phyloP scores from a whole-genome alignment of 192 early-diverging fungal genomes.

The Coemansia sp. region DNA sequence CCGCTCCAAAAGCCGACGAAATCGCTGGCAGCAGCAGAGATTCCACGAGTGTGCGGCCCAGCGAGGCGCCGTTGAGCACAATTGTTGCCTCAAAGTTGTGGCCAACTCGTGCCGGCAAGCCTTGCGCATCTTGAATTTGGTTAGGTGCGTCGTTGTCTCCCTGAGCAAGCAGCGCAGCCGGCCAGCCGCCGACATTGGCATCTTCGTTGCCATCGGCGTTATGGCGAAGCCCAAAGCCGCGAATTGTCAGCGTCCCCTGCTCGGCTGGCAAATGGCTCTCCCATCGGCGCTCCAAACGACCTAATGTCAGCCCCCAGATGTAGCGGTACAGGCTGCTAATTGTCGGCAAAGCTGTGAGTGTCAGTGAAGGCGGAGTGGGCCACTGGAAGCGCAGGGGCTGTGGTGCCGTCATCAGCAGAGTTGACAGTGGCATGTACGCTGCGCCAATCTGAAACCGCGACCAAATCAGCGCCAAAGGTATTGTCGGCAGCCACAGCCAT shows the following conservation, averaged over 20 bases:
- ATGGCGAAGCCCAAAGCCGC: constrained; percentile 15
- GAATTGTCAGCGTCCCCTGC: constrained; percentile 27
- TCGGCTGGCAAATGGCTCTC: constrained; percentile 43
- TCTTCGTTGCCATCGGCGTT: neutral
- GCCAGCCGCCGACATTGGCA: neutral
- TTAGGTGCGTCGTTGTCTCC: constrained; percentile 9
- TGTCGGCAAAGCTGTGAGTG: constrained; percentile 63
- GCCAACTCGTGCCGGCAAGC: constrained; percentile 11
- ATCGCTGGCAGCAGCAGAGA: constrained; percentile 67
- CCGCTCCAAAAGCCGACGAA: constrained; percentile 62
- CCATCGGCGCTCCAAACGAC: constrained; percentile 61
- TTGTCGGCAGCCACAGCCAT: constrained; percentile 61
- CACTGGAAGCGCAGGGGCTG: constrained; percentile 59
- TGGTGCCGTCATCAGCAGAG: constrained; percentile 59
- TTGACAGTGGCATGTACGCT: constrained; percentile 63
- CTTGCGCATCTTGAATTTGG: constrained; percentile 12
- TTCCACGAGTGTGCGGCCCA: constrained; percentile 64
- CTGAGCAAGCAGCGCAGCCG: neutral
- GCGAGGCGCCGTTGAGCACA: constrained; percentile 56
- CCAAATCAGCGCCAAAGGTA: constrained; percentile 63
- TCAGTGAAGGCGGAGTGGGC: constrained; percentile 64
- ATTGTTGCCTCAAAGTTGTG: constrained; percentile 57
- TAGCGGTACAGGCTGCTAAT: constrained; percentile 61
- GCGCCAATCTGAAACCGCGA: constrained; percentile 61
- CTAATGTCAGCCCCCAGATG: constrained; percentile 57